Evolutionary conservation across 306 rosid species (phyloP).

Genomic region (Vigna unguiculata): DNA sequence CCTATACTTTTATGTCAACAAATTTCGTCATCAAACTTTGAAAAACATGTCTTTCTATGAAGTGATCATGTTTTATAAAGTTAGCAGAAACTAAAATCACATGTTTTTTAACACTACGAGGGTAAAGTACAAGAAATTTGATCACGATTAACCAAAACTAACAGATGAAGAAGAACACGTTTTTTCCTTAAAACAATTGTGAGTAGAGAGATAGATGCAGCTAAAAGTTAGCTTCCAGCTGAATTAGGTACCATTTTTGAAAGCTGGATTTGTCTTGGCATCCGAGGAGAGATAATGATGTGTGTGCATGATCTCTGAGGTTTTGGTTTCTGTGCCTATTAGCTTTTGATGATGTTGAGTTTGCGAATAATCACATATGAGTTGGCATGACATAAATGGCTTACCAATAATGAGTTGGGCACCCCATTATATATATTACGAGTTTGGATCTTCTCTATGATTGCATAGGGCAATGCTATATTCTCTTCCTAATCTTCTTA

Average conservation of each 20-base stretch:
- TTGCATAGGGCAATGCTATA: background rate
- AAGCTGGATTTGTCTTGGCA: background rate
- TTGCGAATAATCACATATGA: constrained; percentile 26
- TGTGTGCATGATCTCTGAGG: background rate
- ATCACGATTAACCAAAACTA: too few species aligned
- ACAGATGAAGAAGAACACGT: background rate
- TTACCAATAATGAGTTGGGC: constrained; percentile 4
- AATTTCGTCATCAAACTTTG: too few species aligned
- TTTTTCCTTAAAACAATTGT: too few species aligned
- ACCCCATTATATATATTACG: background rate
- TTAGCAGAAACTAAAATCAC: too few species aligned
- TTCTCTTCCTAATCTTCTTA: background rate
- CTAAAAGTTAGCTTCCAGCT: background rate
- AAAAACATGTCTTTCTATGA: too few species aligned
- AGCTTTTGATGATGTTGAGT: constrained; percentile 3
- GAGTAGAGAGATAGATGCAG: constrained; percentile 19
- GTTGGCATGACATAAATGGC: constrained; percentile 1
- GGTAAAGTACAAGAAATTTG: too few species aligned
- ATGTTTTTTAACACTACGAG: too few species aligned
- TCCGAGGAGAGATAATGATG: background rate
- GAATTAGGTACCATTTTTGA: constrained; percentile 3
- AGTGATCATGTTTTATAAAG: too few species aligned
- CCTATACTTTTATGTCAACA: too few species aligned
- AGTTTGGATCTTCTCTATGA: background rate
- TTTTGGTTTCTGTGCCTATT: constrained; percentile 1